A percentile compares a stretch with the other conserved stretches of the same genome.
Evolutionary conservation across 768 basidiomycete genomes (phyloP).

Genomic region (Lactifluus pinguis): DNA sequence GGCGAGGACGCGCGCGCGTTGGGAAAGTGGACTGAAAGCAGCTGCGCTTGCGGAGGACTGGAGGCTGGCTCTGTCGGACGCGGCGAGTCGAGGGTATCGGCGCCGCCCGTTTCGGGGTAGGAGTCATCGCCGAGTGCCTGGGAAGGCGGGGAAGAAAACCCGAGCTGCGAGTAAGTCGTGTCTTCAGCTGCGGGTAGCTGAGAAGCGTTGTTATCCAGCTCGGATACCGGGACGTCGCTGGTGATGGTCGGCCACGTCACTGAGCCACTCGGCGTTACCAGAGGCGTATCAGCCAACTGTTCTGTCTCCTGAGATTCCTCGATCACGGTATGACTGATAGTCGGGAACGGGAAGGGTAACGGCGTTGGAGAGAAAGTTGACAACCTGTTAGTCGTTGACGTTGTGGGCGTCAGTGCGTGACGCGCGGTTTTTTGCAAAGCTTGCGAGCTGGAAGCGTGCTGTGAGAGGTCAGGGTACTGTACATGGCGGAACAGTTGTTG

Average conservation of each 20-base stretch:
- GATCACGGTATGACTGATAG: not conserved
- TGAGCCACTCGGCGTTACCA: conserved; percentile 49
- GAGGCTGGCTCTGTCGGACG: not conserved
- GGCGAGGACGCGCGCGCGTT: not conserved
- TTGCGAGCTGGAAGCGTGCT: conserved; percentile 9
- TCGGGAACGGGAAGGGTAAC: conserved; percentile 3
- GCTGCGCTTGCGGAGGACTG: not conserved
- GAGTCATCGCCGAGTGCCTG: not conserved
- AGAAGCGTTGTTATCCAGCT: conserved; percentile 27
- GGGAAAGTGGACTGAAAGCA: not conserved
- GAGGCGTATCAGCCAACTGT: conserved; percentile 40
- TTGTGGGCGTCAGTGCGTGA: not conserved
- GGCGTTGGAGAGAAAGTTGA: not conserved
- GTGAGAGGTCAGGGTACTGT: conserved; percentile 12
- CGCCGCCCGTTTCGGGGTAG: not conserved
- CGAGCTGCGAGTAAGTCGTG: conserved; percentile 32
- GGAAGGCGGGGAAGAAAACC: conserved; percentile 24
- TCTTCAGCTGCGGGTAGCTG: conserved; percentile 26
- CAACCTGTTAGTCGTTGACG: not conserved
- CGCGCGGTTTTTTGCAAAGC: not conserved
- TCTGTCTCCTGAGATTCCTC: conserved; percentile 37
- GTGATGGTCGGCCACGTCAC: conserved; percentile 32
- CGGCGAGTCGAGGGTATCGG: not conserved
- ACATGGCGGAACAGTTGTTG: conserved; percentile 5
- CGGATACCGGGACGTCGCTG: conserved; percentile 30